These are phyloP conservation scores for Smithsoniella earleae DNA, from an alignment of 163 green algal genomes.

Conservation along the genomic window DNA sequence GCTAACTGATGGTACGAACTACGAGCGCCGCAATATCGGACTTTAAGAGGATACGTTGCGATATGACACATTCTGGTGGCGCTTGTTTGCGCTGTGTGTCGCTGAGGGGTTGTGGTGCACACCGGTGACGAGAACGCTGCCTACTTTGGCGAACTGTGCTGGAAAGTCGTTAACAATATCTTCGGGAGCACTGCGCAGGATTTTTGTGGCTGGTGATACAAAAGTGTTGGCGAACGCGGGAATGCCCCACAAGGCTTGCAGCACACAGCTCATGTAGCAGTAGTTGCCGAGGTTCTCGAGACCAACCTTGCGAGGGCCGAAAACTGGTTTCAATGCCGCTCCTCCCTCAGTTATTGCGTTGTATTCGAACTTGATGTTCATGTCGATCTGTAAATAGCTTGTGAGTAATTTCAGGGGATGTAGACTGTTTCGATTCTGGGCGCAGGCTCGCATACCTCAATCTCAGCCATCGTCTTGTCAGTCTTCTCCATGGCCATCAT, in stretches of 20 bases:
- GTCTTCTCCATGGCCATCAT: constrained; percentile 92
- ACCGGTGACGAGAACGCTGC: constrained; percentile 41
- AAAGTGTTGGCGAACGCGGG: constrained; percentile 6
- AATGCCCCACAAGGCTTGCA: constrained; percentile 55
- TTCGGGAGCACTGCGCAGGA: constrained; percentile 62
- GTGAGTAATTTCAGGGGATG: neutral
- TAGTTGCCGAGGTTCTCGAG: constrained; percentile 95
- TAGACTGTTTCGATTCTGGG: too few relatives aligned
- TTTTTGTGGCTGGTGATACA: neutral
- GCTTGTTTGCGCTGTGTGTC: neutral
- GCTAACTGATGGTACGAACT: too few relatives aligned
- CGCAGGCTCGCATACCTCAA: constrained; percentile 44
- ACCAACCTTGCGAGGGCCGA: constrained; percentile 73
- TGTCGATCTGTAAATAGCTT: constrained; percentile 54
- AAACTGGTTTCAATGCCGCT: constrained; percentile 56
- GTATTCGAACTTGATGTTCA: constrained; percentile 88
- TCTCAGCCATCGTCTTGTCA: constrained; percentile 93
- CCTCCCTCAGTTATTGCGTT: constrained; percentile 84
- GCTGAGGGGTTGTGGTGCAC: constrained; percentile 37
- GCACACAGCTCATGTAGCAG: constrained; percentile 96
- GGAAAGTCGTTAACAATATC: constrained; percentile 65
- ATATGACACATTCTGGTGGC: too few relatives aligned
- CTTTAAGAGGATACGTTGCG: too few relatives aligned
- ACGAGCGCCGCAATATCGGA: too few relatives aligned
- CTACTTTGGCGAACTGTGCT: constrained; percentile 64